Percentiles rank a stretch among this genome's conserved stretches.
Conservation (phyloP, 768 basidiomycete species). For the Pholiota molesta region DNA sequence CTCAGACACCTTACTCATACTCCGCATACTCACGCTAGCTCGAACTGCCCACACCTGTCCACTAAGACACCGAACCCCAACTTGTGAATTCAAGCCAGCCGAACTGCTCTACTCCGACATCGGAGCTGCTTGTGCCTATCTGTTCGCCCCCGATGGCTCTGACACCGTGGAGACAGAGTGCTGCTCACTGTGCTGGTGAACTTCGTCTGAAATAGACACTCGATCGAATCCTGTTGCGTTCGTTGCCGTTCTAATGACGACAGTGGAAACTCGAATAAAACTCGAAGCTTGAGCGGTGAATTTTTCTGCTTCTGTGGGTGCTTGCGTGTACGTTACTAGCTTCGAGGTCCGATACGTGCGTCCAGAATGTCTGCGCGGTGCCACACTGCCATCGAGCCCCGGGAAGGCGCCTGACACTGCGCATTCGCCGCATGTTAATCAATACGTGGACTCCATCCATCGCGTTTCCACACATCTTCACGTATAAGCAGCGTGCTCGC, state of each 20-base stretch:
- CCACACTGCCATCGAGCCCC: not conserved
- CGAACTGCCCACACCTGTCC: not conserved
- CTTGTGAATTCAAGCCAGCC: not conserved
- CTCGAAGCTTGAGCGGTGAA: not conserved
- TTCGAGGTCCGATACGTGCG: not conserved
- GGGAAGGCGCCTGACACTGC: not conserved
- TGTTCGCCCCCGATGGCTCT: not conserved
- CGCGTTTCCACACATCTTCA: not conserved
- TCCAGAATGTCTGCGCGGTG: not conserved
- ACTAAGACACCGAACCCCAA: not conserved
- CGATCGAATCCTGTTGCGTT: not conserved
- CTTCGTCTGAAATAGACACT: not conserved
- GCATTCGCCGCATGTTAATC: not conserved
- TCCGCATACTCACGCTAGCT: not conserved
- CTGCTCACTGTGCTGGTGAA: not conserved
- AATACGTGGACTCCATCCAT: not conserved
- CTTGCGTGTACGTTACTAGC: not conserved
- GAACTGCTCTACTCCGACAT: not conserved
- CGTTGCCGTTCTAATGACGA: not conserved
- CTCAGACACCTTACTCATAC: not conserved
- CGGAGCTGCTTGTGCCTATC: not conserved
- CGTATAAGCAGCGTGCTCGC: not conserved
- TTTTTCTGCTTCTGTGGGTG: not conserved
- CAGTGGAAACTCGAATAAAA: not conserved
- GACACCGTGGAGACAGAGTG: not conserved